Evolutionary conservation across 2,329 filamentous ascomycete genomes (phyloP), one percentile per base, ranked within the genome.

Genomic region (Trichoderma sp.): DNA sequence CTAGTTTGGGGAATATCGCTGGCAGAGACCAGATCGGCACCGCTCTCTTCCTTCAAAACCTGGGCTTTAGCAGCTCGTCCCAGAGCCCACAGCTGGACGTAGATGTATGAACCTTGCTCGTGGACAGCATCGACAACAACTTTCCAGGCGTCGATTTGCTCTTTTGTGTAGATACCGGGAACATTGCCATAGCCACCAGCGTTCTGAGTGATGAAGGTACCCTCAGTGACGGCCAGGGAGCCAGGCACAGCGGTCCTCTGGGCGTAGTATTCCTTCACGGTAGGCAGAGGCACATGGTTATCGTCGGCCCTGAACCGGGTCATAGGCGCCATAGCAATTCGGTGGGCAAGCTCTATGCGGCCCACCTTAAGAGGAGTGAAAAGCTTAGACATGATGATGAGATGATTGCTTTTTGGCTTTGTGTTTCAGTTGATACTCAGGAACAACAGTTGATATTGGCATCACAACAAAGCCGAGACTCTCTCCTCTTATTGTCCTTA

Each of bases 51-150:
- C 52, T 57, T 65, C 37, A 65, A 32, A 48, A 57, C 19, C 19
- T 65, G 22, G 15, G 37, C 27, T 5, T 65, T 27, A 52, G 63
- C 63, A 1, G 83, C 81, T 1, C 90, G 84, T 8, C 90, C 89
- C 0, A 88, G 78, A 1, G 85, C 84, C 87, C 89, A 91, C 0
- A 92, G 79, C 74, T 92, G 90, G 32, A 84, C 78, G 77, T 83
- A 91, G 69, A 91, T 87, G 72, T 82, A 86, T 19, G 82, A 84
- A 5, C 85, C 85, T 72, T 89, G 89, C 25, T 80, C 80, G 74
- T 92, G 90, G 0, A 92, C 87, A 1, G 84, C 85, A 29, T 87
- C 83, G 2, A 85, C 88, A 50, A 91, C 79, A 15, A 82, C 77
- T 70, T 83, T 86, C 89, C 89, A 92, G 0, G 80, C 84, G 1